Evolutionary conservation across 169 alveolate genomes (phyloP).

Genomic region (Neospora caninum): DNA sequence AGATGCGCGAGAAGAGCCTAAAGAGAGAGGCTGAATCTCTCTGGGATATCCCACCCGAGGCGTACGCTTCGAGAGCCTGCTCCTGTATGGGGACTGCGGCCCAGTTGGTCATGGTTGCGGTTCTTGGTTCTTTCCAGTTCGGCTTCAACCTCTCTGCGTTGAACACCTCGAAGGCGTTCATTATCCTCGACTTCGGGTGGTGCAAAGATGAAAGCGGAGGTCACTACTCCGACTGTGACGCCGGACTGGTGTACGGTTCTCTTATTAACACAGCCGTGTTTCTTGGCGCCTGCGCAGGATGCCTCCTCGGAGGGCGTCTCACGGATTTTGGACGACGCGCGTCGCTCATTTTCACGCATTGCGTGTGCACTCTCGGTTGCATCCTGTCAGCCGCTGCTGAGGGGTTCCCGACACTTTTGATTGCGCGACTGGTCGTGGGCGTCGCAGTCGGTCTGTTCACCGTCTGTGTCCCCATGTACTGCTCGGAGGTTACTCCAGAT

Average conservation of each 20-base stretch:
- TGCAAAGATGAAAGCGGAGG: conserved; percentile 46
- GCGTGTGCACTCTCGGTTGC: conserved; percentile 54
- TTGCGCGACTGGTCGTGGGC: conserved; percentile 83
- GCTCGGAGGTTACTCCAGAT: conserved; percentile 83
- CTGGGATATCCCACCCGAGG: conserved; percentile 61
- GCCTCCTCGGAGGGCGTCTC: conserved; percentile 63
- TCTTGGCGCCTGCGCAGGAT: conserved; percentile 65
- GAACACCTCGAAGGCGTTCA: conserved; percentile 66
- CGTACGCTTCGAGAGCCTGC: conserved; percentile 37
- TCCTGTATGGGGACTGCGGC: conserved; percentile 46
- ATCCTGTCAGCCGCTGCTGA: conserved; percentile 64
- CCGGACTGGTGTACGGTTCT: conserved; percentile 65
- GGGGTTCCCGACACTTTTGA: conserved; percentile 70
- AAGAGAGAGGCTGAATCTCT: conserved; percentile 62
- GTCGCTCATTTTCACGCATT: conserved; percentile 50
- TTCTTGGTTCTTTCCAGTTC: conserved; percentile 67
- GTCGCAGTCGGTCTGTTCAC: conserved; percentile 84
- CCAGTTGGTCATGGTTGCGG: conserved; percentile 64
- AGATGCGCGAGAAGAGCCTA: not conserved
- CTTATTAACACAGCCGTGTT: conserved; percentile 58
- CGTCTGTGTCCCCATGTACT: conserved; percentile 82
- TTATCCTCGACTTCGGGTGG: conserved; percentile 69
- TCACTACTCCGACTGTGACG: conserved; percentile 50
- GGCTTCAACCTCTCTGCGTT: conserved; percentile 68
- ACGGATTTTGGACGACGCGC: conserved; percentile 65